phyloP scores from a whole-genome alignment of 495 filamentous ascomycete species.

The Glutinoglossum americanum region DNA sequence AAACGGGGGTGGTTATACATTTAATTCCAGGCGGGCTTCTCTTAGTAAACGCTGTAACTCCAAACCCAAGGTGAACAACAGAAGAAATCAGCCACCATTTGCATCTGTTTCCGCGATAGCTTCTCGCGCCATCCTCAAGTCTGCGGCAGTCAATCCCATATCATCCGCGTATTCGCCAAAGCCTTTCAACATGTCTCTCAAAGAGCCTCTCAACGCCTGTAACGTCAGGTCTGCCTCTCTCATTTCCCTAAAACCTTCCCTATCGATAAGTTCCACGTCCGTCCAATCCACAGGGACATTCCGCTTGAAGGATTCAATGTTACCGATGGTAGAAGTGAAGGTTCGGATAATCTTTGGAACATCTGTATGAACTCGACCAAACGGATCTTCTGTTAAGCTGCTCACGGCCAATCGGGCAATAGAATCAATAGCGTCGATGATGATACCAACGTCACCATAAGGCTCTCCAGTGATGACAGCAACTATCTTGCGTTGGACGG shows the following conservation, averaged over 20 bases:
- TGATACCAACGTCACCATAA: constrained; percentile 36
- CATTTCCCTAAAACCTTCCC: constrained; percentile 19
- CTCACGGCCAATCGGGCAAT: constrained; percentile 45
- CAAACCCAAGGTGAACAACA: not conserved
- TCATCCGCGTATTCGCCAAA: constrained; percentile 52
- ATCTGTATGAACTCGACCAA: constrained; percentile 63
- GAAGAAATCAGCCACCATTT: not conserved
- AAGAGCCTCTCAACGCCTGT: constrained; percentile 31
- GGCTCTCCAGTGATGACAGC: constrained; percentile 47
- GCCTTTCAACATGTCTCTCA: constrained; percentile 36
- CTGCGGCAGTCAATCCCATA: constrained; percentile 38
- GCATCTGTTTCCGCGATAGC: constrained; percentile 20
- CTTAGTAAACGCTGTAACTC: not conserved
- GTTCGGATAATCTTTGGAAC: constrained; percentile 49
- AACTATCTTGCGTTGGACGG: constrained; percentile 37
- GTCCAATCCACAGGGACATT: constrained; percentile 57
- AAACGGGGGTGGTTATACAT: too few relatives aligned
- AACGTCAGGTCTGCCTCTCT: constrained; percentile 43
- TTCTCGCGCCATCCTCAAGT: constrained; percentile 48
- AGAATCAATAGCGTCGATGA: constrained; percentile 48
- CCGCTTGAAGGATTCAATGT: constrained; percentile 44
- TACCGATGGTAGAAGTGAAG: constrained; percentile 41
- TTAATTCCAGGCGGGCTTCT: not conserved
- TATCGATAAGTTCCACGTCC: constrained; percentile 29
- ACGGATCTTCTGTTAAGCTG: constrained; percentile 65